Evolutionary conservation across 805 yeast genomes (phyloP).

Genomic region (Metschnikowia baotianmanensis): DNA sequence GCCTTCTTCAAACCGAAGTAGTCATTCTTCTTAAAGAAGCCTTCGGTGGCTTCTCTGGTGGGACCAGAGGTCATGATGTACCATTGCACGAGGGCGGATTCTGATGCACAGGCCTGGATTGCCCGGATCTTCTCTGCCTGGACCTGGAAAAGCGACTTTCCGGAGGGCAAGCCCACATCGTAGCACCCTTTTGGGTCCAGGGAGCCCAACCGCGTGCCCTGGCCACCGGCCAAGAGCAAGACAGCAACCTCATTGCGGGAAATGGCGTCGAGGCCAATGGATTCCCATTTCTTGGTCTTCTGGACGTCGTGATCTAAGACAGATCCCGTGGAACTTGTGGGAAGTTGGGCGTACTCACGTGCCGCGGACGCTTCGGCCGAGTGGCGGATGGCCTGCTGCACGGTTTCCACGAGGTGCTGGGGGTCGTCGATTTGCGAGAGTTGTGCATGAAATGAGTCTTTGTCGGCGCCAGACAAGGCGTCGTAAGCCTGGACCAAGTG

Average conservation of each 20-base stretch:
- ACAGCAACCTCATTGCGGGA: slow-evolving; percentile 77
- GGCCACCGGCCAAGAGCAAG: slow-evolving; percentile 96
- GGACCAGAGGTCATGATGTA: slow-evolving; percentile 95
- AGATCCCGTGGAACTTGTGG: slow-evolving; percentile 45
- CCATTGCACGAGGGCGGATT: slow-evolving; percentile 56
- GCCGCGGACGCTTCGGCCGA: slow-evolving; percentile 21
- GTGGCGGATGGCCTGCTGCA: slow-evolving; percentile 46
- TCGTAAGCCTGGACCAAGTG: slow-evolving; percentile 53
- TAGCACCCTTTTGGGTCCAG: slow-evolving; percentile 91
- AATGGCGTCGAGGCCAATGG: slow-evolving; percentile 67
- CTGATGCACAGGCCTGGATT: slow-evolving; percentile 55
- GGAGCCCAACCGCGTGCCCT: slow-evolving; percentile 94
- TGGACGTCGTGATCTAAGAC: slow-evolving; percentile 42
- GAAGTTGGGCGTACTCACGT: slow-evolving; percentile 47
- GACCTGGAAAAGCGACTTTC: slow-evolving; percentile 81
- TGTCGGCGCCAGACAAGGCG: slow-evolving; percentile 30
- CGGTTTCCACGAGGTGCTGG: slow-evolving; percentile 36
- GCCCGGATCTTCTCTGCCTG: slow-evolving; percentile 83
- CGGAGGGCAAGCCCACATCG: slow-evolving; percentile 80
- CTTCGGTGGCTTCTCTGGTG: slow-evolving; percentile 72
- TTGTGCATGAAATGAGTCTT: slow-evolving; percentile 38
- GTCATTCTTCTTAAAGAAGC: slow-evolving; percentile 56
- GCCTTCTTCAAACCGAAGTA: slow-evolving; percentile 66
- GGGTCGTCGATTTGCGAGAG: slow-evolving; percentile 45
- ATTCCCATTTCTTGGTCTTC: slow-evolving; percentile 37